A percentile compares a stretch with the other conserved stretches of the same genome.
These are phyloP conservation scores for Pachyrhizus erosus DNA, from an alignment of 306 rosid genomes.

Conservation along the genomic window DNA sequence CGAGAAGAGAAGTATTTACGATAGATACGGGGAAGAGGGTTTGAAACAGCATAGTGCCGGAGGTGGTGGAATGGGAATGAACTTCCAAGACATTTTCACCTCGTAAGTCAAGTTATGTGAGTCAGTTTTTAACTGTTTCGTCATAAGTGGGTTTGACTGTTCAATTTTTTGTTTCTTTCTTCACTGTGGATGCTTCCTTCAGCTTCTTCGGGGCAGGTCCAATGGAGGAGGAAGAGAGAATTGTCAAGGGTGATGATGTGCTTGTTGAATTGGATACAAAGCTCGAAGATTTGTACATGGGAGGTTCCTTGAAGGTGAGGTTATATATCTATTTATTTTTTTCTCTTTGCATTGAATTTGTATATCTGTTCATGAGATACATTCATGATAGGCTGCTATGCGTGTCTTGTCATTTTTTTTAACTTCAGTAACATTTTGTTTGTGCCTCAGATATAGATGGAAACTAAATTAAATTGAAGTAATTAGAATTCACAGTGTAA, in stretches of 20 bases:
- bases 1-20: conserved; percentile 76
- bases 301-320: conserved; percentile 76
- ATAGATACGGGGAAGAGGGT: conserved; percentile 80
- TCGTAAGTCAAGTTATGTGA: conserved; percentile 49
- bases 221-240: conserved; percentile 72
- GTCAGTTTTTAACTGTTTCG: background rate
- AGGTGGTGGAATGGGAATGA: conserved; percentile 85
- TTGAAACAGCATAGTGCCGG: conserved; percentile 78
- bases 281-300: conserved; percentile 80
- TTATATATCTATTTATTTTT: background rate
- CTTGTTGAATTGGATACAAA: conserved; percentile 70
- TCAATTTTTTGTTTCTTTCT: background rate
- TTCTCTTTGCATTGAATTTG: background rate
- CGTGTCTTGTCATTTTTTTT: background rate
- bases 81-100: conserved; percentile 74
- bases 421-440: background rate
- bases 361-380: background rate
- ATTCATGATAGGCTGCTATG: background rate
- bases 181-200: background rate
- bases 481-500: no score
- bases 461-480: background rate
- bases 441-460: background rate
- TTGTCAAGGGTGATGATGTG: conserved; percentile 76
- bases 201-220: conserved; percentile 75
- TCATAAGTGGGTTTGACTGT: background rate